Evolutionary conservation across 441 rosid species (phyloP), one percentile per base, ranked within the genome.

Genomic region (Eruca vesicaria): DNA sequence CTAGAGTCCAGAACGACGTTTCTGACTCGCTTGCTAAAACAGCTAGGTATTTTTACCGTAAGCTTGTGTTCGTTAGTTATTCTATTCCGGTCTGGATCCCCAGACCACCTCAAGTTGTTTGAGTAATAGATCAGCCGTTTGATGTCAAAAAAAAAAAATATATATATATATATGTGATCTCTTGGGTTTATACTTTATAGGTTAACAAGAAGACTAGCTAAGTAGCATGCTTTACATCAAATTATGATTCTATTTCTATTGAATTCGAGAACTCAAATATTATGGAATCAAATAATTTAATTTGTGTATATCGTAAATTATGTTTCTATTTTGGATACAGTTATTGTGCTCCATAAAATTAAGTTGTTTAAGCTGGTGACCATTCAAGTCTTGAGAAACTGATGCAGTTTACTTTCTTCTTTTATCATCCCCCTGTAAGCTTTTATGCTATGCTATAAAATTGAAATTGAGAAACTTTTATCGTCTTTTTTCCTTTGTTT

Each of bases 401-500:
- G 67, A 31, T 63, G 32, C 67, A 63, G 67, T 19, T 63, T 16
- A 19, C 67, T 63, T 62, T 36, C 31, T 36, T 63, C 32, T 63
- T 63, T 63, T 19, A 63, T 20, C 67, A 36, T 19, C 18, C 52
- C 1, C 53, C 9, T 48, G 53, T 48, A 48, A 48, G 53, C 53
- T 48, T 48, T 48, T 48, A 48, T 48, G 20, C 8, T 48, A 48
- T 48, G 53, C 53, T 48, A 9, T 18, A 48, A 15, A 48, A 48
- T 48, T 48, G 7, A 71, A 61, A 14, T 14, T 32, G 33, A 48
- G 11, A 60, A 12, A 71, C 60, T 63, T 70, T 18, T 41, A 74
- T 80, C 71, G 71, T 18, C 75, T 81, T 79, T 18, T 84, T 50
- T 81, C 73, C 15, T 61, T 53, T 69, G 43, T 79, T 83, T 78